Conservation (phyloP, 1,284 basidiomycete genomes). For the Trichosporon ovoides region DNA sequence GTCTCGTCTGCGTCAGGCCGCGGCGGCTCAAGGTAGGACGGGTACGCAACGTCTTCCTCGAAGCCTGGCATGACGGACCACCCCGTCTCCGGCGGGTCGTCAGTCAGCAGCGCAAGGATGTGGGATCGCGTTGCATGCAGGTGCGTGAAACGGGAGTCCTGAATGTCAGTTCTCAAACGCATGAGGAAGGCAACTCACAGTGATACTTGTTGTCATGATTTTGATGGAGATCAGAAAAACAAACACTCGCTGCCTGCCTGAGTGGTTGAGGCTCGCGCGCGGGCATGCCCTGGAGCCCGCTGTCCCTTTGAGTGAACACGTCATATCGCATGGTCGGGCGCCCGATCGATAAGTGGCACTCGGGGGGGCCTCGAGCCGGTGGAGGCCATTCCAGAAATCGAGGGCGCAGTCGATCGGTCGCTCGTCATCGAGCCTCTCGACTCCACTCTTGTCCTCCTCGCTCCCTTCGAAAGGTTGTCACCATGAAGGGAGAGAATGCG, state of each 20-base stretch:
- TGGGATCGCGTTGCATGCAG: constrained; percentile 36
- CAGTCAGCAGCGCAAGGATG: constrained; percentile 35
- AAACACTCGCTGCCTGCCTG: too few relatives aligned
- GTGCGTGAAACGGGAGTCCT: constrained; percentile 45
- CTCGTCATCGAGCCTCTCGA: too few relatives aligned
- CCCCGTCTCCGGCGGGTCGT: constrained; percentile 39
- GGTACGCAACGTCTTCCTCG: constrained; percentile 35
- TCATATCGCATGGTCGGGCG: too few relatives aligned
- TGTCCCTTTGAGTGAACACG: too few relatives aligned
- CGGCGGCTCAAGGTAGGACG: constrained; percentile 30
- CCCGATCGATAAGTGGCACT: too few relatives aligned
- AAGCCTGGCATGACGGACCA: constrained; percentile 43
- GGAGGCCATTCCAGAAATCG: too few relatives aligned
- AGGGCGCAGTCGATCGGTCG: too few relatives aligned
- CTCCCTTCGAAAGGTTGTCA: not conserved
- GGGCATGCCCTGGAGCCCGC: too few relatives aligned
- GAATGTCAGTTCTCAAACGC: not conserved
- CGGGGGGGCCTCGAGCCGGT: too few relatives aligned
- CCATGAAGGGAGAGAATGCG: constrained; percentile 1
- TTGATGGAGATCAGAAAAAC: too few relatives aligned
- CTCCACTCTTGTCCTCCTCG: not conserved
- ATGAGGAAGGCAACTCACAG: constrained; percentile 16
- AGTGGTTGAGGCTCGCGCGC: too few relatives aligned
- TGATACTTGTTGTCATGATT: constrained; percentile 35
- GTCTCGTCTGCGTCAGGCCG: constrained; percentile 41